phyloP scores from a whole-genome alignment of 306 rosid species.

The Begonia loranthoides region DNA sequence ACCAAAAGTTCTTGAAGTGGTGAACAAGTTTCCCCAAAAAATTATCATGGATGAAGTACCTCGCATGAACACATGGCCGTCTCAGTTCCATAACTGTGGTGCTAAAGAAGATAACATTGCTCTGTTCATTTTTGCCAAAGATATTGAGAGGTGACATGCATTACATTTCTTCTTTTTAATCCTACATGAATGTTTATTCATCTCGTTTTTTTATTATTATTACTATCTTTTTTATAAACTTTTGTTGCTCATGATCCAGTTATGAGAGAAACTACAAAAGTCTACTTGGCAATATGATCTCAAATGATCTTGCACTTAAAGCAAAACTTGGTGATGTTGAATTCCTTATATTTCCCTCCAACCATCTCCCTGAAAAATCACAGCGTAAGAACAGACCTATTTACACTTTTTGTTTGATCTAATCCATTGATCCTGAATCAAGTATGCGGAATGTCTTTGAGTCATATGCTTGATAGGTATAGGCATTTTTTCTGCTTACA shows the following conservation, averaged over 20 bases:
- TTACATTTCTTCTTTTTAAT: constrained; percentile 4
- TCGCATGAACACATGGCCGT: constrained; percentile 80
- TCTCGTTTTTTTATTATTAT: not conserved
- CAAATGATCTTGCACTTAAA: constrained; percentile 73
- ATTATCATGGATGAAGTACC: constrained; percentile 59
- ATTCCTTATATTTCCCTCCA: constrained; percentile 77
- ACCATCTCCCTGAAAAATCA: constrained; percentile 76
- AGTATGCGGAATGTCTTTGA: too few relatives aligned
- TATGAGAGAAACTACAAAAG: constrained; percentile 59
- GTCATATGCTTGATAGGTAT: too few relatives aligned
- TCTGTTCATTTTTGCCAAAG: constrained; percentile 84
- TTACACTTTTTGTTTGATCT: too few relatives aligned
- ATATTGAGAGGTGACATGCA: constrained; percentile 49
- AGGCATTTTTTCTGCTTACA: too few relatives aligned
- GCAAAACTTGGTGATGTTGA: constrained; percentile 64
- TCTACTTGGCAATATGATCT: constrained; percentile 66
- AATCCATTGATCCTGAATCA: too few relatives aligned
- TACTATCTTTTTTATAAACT: constrained; percentile 2
- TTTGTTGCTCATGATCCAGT: constrained; percentile 28
- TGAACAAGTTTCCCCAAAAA: constrained; percentile 35
- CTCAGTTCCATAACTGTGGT: constrained; percentile 59
- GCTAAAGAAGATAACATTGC: constrained; percentile 81
- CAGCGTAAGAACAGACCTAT: constrained; percentile 48
- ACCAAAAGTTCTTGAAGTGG: constrained; percentile 58
- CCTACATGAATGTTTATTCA: not conserved